Conservation (phyloP, 306 rosid genomes). For the Benincasa hispida region DNA sequence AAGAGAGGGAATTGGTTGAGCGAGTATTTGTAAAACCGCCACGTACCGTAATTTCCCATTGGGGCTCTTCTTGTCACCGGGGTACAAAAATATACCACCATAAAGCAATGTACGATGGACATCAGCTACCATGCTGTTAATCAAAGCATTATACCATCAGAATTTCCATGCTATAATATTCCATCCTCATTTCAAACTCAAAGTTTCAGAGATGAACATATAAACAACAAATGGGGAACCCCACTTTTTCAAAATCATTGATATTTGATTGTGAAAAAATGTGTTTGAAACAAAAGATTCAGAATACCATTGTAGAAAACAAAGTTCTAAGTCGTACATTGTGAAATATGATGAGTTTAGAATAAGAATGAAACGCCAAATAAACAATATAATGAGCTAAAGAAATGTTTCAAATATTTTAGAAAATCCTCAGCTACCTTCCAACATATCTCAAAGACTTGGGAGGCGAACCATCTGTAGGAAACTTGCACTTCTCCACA, state of each 20-base stretch:
- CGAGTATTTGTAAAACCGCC: neutral
- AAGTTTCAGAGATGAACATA: neutral
- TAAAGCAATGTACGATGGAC: slow-evolving; percentile 97
- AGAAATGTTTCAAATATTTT: neutral
- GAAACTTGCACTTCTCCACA: slow-evolving; percentile 86
- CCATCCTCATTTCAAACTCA: neutral
- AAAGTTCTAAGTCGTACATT: neutral
- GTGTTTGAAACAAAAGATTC: neutral
- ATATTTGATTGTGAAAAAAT: neutral
- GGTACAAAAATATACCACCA: slow-evolving; percentile 94
- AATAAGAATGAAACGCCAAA: neutral
- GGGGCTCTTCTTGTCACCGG: slow-evolving; percentile 96
- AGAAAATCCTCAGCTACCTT: slow-evolving; percentile 36
- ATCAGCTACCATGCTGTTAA: slow-evolving; percentile 95
- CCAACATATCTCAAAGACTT: slow-evolving; percentile 96
- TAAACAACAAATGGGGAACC: neutral
- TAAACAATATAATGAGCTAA: neutral
- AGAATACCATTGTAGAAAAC: neutral
- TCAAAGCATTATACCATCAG: neutral
- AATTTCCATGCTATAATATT: neutral
- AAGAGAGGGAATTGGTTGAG: neutral
- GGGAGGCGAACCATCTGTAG: slow-evolving; percentile 71
- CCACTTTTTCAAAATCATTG: neutral
- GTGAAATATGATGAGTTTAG: neutral
- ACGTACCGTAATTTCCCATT: slow-evolving; percentile 87